phyloP scores from a whole-genome alignment of 305 asterid genomes.

The Fraxinus greggii region DNA sequence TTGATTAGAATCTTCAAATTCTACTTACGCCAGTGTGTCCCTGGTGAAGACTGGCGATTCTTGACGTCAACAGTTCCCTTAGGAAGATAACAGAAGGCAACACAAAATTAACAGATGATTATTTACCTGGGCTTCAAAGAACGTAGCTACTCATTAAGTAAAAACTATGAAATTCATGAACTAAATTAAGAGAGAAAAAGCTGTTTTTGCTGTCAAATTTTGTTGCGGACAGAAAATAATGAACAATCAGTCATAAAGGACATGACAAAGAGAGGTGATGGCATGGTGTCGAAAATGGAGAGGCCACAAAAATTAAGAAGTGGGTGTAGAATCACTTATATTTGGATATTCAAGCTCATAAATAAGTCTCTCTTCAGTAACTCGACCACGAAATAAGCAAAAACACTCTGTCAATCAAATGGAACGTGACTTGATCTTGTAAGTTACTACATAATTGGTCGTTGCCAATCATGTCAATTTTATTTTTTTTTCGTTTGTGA shows the following conservation, averaged over 20 bases:
- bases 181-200: not conserved
- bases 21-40: not conserved
- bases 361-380: not conserved
- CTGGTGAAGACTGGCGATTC: not conserved
- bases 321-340: conserved; percentile 34
- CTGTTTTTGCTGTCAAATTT: not conserved
- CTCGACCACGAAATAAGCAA: not conserved
- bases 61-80: not conserved
- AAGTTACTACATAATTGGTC: not conserved
- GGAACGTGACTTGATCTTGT: conserved; percentile 16
- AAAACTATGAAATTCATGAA: not conserved
- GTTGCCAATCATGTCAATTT: not conserved
- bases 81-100: not conserved
- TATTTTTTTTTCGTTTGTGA: not conserved
- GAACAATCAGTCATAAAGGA: conserved; percentile 6
- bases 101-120: not conserved
- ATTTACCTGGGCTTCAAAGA: conserved; percentile 16
- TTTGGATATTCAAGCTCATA: not conserved
- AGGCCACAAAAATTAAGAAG: conserved; percentile 29
- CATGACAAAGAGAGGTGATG: conserved; percentile 15
- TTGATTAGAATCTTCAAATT: not conserved
- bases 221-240: not conserved
- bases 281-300: conserved; percentile 24
- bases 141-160: not conserved
- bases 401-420: conserved; percentile 28